Evolutionary conservation across 805 yeast species (phyloP).

Genomic region (Yamadazyma sp.): DNA sequence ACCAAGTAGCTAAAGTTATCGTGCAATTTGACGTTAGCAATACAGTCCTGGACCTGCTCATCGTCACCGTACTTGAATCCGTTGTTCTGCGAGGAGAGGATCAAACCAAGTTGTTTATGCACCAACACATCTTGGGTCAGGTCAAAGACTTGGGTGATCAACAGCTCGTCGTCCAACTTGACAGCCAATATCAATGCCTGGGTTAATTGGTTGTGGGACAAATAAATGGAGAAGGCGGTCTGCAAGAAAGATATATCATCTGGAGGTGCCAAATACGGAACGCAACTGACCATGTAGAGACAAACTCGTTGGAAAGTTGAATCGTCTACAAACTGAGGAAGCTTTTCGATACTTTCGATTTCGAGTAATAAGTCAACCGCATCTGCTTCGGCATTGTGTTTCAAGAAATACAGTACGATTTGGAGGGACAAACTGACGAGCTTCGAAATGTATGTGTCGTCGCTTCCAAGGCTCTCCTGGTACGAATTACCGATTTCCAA

Average conservation of each 20-base stretch:
- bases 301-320: slow-evolving; percentile 87
- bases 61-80: slow-evolving; percentile 63
- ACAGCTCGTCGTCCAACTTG: slow-evolving; percentile 76
- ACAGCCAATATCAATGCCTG: slow-evolving; percentile 91
- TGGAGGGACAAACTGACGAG: slow-evolving; percentile 67
- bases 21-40: slow-evolving; percentile 74
- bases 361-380: slow-evolving; percentile 93
- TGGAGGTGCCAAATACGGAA: slow-evolving; percentile 93
- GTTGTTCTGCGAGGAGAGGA: slow-evolving; percentile 83
- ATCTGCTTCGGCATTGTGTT: slow-evolving; percentile 97
- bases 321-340: slow-evolving; percentile 82
- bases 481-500: slow-evolving; percentile 90
- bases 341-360: slow-evolving; percentile 79
- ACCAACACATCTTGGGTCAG: slow-evolving; percentile 71
- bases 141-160: slow-evolving; percentile 77
- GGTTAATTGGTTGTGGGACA: slow-evolving; percentile 74
- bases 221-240: slow-evolving; percentile 84
- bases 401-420: slow-evolving; percentile 84
- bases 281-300: slow-evolving; percentile 91
- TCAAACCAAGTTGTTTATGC: slow-evolving; percentile 89
- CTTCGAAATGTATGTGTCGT: slow-evolving; percentile 35
- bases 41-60: slow-evolving; percentile 77
- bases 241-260: slow-evolving; percentile 83
- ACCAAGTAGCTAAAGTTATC: slow-evolving; percentile 79
- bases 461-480: slow-evolving; percentile 46